phyloP scores from a whole-genome alignment of 1,139 yeast genomes.

The Yamadazyma friedrichii region DNA sequence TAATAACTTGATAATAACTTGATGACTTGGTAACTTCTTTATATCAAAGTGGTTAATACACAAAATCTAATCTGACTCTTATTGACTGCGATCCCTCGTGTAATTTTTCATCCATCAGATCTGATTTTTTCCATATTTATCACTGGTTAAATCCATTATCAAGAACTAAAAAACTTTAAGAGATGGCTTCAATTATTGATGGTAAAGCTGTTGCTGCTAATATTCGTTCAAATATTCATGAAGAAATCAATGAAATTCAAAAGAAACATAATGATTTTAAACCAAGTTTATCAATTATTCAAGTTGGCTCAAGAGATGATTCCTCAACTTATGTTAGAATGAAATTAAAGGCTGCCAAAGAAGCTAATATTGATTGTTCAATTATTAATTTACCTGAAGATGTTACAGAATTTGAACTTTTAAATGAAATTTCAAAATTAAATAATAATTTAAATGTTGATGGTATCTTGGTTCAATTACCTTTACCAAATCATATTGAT shows the following conservation, averaged over 20 bases:
- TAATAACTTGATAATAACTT: not conserved
- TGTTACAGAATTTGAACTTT: constrained; percentile 55
- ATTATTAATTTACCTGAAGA: constrained; percentile 66
- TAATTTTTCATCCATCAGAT: constrained; percentile 4
- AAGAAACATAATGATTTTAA: constrained; percentile 57
- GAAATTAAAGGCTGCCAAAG: constrained; percentile 90
- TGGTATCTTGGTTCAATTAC: constrained; percentile 90
- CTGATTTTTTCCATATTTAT: not conserved
- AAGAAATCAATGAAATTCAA: constrained; percentile 58
- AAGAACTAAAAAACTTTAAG: not conserved
- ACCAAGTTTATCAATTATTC: constrained; percentile 81
- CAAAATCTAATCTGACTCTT: not conserved
- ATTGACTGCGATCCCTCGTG: constrained; percentile 2
- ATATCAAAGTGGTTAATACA: not conserved
- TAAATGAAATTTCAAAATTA: constrained; percentile 57
- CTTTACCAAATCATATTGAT: constrained; percentile 79
- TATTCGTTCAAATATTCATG: constrained; percentile 48
- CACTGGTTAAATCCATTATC: not conserved
- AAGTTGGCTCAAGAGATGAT: constrained; percentile 88
- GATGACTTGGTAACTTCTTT: not conserved
- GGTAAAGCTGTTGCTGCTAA: constrained; percentile 69
- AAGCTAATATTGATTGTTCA: constrained; percentile 74
- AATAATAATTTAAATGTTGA: constrained; percentile 72
- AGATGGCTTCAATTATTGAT: constrained; percentile 41
- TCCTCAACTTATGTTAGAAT: constrained; percentile 92